Base-by-base conservation (phyloP, 805 yeast species). In the Lachancea quebecensis region DNA sequence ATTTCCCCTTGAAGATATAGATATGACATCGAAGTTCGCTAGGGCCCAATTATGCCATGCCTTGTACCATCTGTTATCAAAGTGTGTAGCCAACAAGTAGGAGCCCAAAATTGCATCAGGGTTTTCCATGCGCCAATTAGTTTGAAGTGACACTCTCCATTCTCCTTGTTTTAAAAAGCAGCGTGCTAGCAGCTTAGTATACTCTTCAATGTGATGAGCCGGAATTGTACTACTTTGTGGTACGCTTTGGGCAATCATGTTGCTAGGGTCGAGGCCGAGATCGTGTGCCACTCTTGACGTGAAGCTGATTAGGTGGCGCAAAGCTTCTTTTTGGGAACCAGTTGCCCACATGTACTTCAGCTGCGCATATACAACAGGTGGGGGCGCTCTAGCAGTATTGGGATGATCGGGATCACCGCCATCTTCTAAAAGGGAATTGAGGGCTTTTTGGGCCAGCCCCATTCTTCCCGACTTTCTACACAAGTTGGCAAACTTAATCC, bases 1-100 rank as follows among this genome's bases (percentile, higher is more conserved):
- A 33, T 45, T 49, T 2, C 50, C 33, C 11, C 55, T 49, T 9
- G 70, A 59, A 0, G 72, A 65, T 25, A 73, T 68, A 0, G 96
- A 84, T 16, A 91, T 84, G 1, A 91, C 98, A 60, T 93, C 97
- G 61, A 90, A 93, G 64, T 95, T 93, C 0, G 98, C 97, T 59
- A 95, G 71, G 0, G 99, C 99, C 99, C 99, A 93, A 59, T 89
- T 91, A 62, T 93, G 99, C 99, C 99, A 95, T 14, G 98, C 99
- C 60, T 95, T 93, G 59, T 93, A 93, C 96, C 99, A 93, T 18
- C 78, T 76, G 31, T 78, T 73, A 61, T 93, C 97, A 64, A 93
- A 91, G 61, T 90, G 96, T 0, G 99, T 91, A 0, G 99, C 98
- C 51, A 93, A 71, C 45, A 93, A 69, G 61, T 87, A 93, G 0